A percentile compares a stretch with the other conserved stretches of the same genome.
phyloP scores from a whole-genome alignment of 352 stramenopile genomes.

The Phytophthora sp. region DNA sequence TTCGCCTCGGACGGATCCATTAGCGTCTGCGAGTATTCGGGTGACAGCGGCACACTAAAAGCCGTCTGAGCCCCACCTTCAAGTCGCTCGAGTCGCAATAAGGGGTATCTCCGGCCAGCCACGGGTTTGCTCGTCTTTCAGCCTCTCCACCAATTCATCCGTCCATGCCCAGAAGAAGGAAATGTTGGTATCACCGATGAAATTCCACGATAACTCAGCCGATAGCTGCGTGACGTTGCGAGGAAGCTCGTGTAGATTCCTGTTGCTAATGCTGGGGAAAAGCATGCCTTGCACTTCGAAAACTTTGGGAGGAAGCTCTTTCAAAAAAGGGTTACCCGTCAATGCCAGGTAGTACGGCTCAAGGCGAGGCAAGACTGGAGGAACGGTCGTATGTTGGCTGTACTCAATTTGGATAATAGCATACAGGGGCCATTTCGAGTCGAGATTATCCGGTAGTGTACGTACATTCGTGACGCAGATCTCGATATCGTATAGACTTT shows the following conservation, averaged over 20 bases:
- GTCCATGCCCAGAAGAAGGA: constrained; percentile 31
- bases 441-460: constrained; percentile 39
- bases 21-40: constrained; percentile 22
- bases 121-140: constrained; percentile 8
- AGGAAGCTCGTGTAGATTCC: constrained; percentile 22
- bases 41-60: constrained; percentile 20
- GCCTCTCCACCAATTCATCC: constrained; percentile 20
- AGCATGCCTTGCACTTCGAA: constrained; percentile 27
- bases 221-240: constrained; percentile 25
- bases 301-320: constrained; percentile 27
- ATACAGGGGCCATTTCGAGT: constrained; percentile 37
- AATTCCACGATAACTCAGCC: constrained; percentile 7
- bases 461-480: constrained; percentile 48
- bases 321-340: constrained; percentile 30
- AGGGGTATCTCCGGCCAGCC: constrained; percentile 6
- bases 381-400: constrained; percentile 20
- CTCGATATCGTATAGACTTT: constrained; percentile 42
- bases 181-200: constrained; percentile 19
- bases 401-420: constrained; percentile 36
- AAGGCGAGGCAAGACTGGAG: constrained; percentile 20
- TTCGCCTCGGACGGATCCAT: constrained; percentile 29
- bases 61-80: constrained; percentile 1
- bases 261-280: constrained; percentile 22
- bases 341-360: constrained; percentile 33
- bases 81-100: constrained; percentile 28